Conservation (phyloP, 768 basidiomycete species). For the Xerocomellus dryophilus region DNA sequence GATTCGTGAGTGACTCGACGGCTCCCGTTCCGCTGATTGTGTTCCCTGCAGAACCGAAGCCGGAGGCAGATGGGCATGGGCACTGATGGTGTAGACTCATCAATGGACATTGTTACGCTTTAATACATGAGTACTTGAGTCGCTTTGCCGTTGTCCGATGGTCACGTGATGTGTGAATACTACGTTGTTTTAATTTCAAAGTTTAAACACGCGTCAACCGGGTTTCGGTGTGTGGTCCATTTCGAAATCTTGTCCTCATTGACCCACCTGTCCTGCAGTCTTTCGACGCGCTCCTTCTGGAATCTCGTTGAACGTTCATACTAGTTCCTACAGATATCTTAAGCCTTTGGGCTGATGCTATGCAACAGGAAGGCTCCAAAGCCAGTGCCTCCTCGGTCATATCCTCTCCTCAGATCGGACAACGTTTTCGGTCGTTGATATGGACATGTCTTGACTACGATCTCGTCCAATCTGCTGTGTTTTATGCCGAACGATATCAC, state of each 20-base stretch:
- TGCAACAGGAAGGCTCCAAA: conserved; percentile 54
- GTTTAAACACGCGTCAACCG: conserved; percentile 22
- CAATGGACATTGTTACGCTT: conserved; percentile 11
- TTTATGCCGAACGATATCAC: conserved; percentile 85
- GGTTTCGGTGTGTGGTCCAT: conserved; percentile 12
- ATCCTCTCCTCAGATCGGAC: conserved; percentile 55
- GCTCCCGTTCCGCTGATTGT: conserved; percentile 16
- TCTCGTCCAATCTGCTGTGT: conserved; percentile 75
- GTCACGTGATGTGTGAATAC: conserved; percentile 31
- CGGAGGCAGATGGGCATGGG: conserved; percentile 71
- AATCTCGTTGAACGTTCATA: conserved; percentile 14
- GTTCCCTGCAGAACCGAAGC: conserved; percentile 57
- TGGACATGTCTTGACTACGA: conserved; percentile 85
- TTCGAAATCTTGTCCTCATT: conserved; percentile 21
- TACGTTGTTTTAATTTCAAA: conserved; percentile 17
- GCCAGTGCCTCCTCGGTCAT: conserved; percentile 34
- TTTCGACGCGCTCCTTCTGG: conserved; percentile 11
- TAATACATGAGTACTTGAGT: conserved; percentile 1
- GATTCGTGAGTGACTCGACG: conserved; percentile 8
- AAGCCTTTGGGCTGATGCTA: conserved; percentile 39
- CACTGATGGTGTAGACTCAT: conserved; percentile 42
- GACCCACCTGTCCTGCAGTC: conserved; percentile 3
- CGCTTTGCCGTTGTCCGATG: neutral
- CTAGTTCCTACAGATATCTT: conserved; percentile 20
- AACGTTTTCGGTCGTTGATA: conserved; percentile 68